Percentiles rank a stretch among this genome's conserved stretches.
These are phyloP conservation scores for Claviceps arundinis DNA, from an alignment of 2,329 filamentous ascomycete species.

Conservation along the genomic window DNA sequence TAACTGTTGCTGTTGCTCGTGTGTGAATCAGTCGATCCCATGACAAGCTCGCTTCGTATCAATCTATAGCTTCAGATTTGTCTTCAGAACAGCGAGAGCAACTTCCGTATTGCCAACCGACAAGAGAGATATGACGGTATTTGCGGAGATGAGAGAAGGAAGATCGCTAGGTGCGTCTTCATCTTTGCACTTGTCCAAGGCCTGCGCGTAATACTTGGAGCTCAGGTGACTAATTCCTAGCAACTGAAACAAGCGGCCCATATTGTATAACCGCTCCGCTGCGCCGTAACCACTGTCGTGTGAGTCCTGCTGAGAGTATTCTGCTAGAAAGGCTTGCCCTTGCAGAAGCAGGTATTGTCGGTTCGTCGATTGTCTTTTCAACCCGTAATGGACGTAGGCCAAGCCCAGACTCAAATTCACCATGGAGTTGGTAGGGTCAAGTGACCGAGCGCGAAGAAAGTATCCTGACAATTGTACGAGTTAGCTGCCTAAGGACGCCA, in stretches of 20 bases:
- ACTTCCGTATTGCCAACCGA: conserved; percentile 16
- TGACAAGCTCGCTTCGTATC: background rate
- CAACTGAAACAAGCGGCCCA: conserved; percentile 25
- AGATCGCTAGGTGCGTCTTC: conserved; percentile 11
- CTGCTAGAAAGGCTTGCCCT: conserved; percentile 62
- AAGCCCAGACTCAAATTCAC: conserved; percentile 72
- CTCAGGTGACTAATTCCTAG: conserved; percentile 40
- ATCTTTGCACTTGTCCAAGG: conserved; percentile 9
- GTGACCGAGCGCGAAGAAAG: conserved; percentile 62
- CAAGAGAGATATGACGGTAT: conserved; percentile 19
- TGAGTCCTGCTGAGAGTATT: conserved; percentile 16
- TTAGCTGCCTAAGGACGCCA: conserved; percentile 1
- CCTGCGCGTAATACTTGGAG: conserved; percentile 51
- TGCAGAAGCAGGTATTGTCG: conserved; percentile 78
- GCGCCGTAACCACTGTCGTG: conserved; percentile 4
- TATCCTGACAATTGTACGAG: conserved; percentile 40
- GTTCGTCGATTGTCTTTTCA: conserved; percentile 84
- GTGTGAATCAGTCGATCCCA: background rate
- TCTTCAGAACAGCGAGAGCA: conserved; percentile 17
- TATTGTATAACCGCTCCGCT: conserved; percentile 25
- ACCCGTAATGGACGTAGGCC: conserved; percentile 74
- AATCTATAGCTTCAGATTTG: conserved; percentile 13
- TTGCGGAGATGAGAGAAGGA: conserved; percentile 18
- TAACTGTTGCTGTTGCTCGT: too few relatives aligned
- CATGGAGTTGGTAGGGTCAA: conserved; percentile 64